Evolutionary conservation across 169 alveolate genomes (phyloP).

Genomic region (Plasmodium knowlesi): DNA sequence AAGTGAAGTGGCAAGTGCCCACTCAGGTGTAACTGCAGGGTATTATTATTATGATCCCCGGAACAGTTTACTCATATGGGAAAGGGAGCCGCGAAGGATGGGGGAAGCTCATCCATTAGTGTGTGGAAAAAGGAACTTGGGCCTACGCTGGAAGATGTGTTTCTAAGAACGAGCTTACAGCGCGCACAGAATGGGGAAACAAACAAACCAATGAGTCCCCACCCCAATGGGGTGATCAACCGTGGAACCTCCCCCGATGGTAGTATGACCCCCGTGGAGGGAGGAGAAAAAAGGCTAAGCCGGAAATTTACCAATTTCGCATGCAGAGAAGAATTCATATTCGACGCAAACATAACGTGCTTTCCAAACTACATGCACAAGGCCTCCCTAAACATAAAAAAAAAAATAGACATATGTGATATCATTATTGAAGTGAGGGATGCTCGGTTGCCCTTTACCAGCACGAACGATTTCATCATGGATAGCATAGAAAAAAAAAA

Average conservation of each 20-base stretch:
- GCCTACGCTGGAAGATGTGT: conserved; percentile 39
- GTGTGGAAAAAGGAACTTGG: conserved; percentile 74
- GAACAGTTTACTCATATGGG: background rate
- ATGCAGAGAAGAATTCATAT: conserved; percentile 40
- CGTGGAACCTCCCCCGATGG: background rate
- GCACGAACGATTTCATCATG: conserved; percentile 72
- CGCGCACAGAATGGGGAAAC: background rate
- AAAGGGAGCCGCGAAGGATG: background rate
- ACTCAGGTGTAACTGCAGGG: background rate
- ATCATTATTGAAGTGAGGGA: conserved; percentile 77
- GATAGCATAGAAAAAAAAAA: conserved; percentile 9
- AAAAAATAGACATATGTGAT: conserved; percentile 62
- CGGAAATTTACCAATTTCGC: conserved; percentile 16
- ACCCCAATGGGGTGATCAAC: background rate
- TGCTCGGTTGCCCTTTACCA: conserved; percentile 80
- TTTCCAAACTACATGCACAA: conserved; percentile 75
- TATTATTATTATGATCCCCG: background rate
- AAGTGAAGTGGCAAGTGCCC: background rate
- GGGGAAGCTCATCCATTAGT: conserved; percentile 35
- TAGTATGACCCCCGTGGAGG: background rate
- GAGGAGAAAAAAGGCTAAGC: background rate
- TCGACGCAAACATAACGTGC: conserved; percentile 62
- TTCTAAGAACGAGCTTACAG: conserved; percentile 36
- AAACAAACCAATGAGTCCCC: background rate
- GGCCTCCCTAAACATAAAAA: conserved; percentile 59